These are phyloP conservation scores for Cercospora sp. DNA, from an alignment of 2,329 filamentous ascomycete species.

Conservation along the genomic window DNA sequence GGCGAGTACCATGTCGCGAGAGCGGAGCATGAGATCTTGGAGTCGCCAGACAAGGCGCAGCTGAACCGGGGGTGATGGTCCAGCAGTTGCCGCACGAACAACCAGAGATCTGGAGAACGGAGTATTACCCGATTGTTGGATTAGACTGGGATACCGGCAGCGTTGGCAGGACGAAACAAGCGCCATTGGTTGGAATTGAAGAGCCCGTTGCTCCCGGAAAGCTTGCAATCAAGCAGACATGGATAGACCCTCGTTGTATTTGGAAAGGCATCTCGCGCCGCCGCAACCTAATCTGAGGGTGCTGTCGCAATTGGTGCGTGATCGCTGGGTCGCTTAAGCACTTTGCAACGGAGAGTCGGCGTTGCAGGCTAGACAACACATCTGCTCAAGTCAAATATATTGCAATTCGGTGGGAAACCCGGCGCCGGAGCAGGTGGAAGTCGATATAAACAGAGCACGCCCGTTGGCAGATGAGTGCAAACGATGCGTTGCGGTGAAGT, in stretches of 20 bases:
- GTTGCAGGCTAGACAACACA: neutral
- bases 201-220: neutral
- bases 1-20: neutral
- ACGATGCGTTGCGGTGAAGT: neutral
- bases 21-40: neutral
- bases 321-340: slow-evolving; percentile 7
- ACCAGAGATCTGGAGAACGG: neutral
- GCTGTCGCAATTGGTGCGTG: slow-evolving; percentile 9
- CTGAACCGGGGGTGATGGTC: neutral
- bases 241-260: neutral
- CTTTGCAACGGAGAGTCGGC: neutral
- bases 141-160: neutral
- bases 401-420: neutral
- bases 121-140: neutral
- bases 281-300: neutral
- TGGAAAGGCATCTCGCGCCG: neutral
- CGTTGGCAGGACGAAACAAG: neutral
- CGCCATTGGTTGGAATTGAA: neutral
- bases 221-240: neutral
- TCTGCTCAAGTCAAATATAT: neutral
- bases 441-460: neutral
- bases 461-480: neutral
- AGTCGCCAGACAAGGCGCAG: neutral
- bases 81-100: neutral
- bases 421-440: neutral